Conservation (phyloP, 2,329 filamentous ascomycete genomes). For the Fusarium piperis region DNA sequence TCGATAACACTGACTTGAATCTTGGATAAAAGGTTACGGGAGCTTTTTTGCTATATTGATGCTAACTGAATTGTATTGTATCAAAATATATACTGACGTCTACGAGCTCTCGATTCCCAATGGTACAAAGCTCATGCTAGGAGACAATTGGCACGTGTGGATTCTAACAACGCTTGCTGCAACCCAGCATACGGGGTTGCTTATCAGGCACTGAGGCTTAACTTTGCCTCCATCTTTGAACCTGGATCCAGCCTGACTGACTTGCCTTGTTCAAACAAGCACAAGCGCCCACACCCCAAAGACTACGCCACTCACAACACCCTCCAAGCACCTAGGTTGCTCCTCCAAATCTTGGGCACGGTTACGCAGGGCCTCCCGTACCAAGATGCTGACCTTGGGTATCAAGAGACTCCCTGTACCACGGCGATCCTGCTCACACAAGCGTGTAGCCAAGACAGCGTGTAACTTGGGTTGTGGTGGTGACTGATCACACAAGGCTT, state of each 20-base stretch:
- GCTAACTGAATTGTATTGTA: accelerated
- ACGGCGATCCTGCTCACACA: conserved; percentile 11
- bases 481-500: conserved; percentile 1
- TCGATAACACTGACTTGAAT: background rate
- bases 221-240: background rate
- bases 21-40: background rate
- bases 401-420: background rate
- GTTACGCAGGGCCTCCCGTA: background rate
- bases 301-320: background rate
- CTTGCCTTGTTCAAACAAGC: background rate
- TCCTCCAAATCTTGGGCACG: background rate
- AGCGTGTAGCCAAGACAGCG: conserved; percentile 8
- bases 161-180: background rate
- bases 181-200: background rate
- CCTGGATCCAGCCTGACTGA: background rate
- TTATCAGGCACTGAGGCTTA: background rate
- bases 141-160: background rate
- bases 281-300: background rate
- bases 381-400: background rate
- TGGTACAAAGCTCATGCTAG: background rate
- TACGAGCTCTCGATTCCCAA: background rate
- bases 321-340: background rate
- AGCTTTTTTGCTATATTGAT: background rate
- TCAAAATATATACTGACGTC: too few species aligned
- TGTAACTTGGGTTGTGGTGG: conserved; percentile 9